A percentile compares a stretch with the other conserved stretches of the same genome.
Evolutionary conservation across 2,329 filamentous ascomycete genomes (phyloP).

Genomic region (Alternaria rosae): DNA sequence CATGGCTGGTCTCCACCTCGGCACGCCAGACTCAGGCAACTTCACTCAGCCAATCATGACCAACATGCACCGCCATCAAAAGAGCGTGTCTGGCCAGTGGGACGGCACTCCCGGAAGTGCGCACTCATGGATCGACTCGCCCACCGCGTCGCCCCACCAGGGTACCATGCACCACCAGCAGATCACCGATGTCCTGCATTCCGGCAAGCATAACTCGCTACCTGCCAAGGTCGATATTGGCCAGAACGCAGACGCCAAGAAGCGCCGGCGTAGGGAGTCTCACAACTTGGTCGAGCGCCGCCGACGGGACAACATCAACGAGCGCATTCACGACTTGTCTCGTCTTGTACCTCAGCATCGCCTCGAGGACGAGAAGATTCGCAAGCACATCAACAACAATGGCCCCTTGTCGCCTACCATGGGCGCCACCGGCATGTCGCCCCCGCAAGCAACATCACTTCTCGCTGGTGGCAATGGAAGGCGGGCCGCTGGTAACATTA

Average conservation of each 20-base stretch:
- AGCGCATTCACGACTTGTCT: constrained; percentile 95
- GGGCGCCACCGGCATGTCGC: constrained; percentile 70
- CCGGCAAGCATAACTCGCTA: constrained; percentile 84
- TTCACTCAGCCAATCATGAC: constrained; percentile 83
- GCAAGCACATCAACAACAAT: constrained; percentile 92
- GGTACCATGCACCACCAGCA: constrained; percentile 73
- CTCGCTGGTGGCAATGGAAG: constrained; percentile 85
- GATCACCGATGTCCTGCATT: constrained; percentile 86
- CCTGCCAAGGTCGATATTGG: constrained; percentile 77
- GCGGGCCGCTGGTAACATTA: constrained; percentile 84
- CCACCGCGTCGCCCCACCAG: constrained; percentile 82
- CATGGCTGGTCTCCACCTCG: constrained; percentile 75
- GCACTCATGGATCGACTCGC: constrained; percentile 86
- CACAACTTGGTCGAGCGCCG: constrained; percentile 97
- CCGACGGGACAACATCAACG: constrained; percentile 97
- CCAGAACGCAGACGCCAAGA: constrained; percentile 91
- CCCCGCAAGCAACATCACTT: constrained; percentile 83
- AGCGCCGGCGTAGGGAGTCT: constrained; percentile 87
- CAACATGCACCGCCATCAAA: constrained; percentile 72
- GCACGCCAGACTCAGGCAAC: constrained; percentile 72
- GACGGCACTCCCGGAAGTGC: constrained; percentile 84
- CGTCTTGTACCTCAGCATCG: constrained; percentile 91
- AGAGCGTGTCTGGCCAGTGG: constrained; percentile 88
- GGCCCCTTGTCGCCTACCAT: constrained; percentile 87
- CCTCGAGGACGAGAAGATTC: constrained; percentile 94